phyloP scores from a whole-genome alignment of 148 eudicot species.

The Polygonum aviculare region DNA sequence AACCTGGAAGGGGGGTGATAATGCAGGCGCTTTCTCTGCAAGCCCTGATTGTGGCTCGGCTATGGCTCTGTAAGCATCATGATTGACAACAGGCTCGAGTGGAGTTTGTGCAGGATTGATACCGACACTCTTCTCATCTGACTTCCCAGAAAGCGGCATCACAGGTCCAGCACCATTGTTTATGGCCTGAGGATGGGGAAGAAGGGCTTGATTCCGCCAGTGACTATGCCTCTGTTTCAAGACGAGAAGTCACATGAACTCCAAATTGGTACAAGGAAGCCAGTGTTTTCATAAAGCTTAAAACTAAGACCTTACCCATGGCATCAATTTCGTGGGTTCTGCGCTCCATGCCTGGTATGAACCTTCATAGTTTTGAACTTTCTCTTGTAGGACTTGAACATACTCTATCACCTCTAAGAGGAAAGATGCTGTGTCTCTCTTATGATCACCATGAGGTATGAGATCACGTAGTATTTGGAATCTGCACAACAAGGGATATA shows the following conservation, averaged over 20 bases:
- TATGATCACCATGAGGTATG: conserved; percentile 83
- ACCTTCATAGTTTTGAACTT: conserved; percentile 79
- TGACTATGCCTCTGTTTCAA: conserved; percentile 69
- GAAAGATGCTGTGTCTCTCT: conserved; percentile 91
- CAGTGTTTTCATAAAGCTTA: neutral
- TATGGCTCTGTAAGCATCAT: conserved; percentile 31
- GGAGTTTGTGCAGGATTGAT: conserved; percentile 42
- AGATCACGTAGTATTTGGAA: conserved; percentile 77
- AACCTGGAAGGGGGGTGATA: conserved; percentile 33
- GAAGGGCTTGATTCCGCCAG: conserved; percentile 61
- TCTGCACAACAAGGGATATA: conserved; percentile 29
- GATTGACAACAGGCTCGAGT: conserved; percentile 30
- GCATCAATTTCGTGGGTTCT: conserved; percentile 85
- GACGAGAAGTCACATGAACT: neutral
- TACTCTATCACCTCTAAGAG: conserved; percentile 87
- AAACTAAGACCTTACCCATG: conserved; percentile 59
- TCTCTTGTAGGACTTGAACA: conserved; percentile 78
- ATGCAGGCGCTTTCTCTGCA: conserved; percentile 29
- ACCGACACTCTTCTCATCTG: conserved; percentile 46
- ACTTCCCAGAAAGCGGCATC: conserved; percentile 38
- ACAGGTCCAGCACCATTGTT: conserved; percentile 41
- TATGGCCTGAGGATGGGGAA: conserved; percentile 43
- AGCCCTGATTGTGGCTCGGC: conserved; percentile 36
- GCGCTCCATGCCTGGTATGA: conserved; percentile 65
- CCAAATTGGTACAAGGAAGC: neutral